Percentiles rank a stretch among this genome's conserved stretches.
Evolutionary conservation across 2,329 filamentous ascomycete species (phyloP).

Genomic region (Aspergillus intermedius): DNA sequence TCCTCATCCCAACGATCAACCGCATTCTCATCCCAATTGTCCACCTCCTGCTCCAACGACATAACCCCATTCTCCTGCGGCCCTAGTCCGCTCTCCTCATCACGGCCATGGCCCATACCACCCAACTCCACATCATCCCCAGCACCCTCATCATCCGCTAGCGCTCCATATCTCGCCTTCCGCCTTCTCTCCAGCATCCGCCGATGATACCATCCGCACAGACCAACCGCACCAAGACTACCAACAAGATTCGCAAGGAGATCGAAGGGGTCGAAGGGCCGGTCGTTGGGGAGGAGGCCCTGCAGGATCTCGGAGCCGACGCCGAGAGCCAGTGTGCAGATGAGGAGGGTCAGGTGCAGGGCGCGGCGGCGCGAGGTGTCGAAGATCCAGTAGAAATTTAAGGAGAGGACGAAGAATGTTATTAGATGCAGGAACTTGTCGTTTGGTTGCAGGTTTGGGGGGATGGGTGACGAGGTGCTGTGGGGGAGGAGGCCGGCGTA

Average conservation of each 20-base stretch:
- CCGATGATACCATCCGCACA: slow-evolving; percentile 89
- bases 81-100: slow-evolving; percentile 22
- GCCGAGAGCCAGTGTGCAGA: slow-evolving; percentile 62
- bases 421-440: slow-evolving; percentile 84
- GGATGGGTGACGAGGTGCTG: slow-evolving; percentile 31
- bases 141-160: slow-evolving; percentile 46
- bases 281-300: slow-evolving; percentile 63
- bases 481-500: slow-evolving; percentile 69
- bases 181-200: slow-evolving; percentile 88
- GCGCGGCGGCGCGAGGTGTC: slow-evolving; percentile 82
- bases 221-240: slow-evolving; percentile 60
- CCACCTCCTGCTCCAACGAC: slow-evolving; percentile 71
- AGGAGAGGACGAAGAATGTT: slow-evolving; percentile 83
- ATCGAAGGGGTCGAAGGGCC: slow-evolving; percentile 71
- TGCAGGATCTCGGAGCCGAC: slow-evolving; percentile 54
- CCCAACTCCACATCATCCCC: slow-evolving; percentile 82
- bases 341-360: slow-evolving; percentile 72
- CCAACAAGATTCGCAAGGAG: slow-evolving; percentile 83
- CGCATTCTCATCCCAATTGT: slow-evolving; percentile 89
- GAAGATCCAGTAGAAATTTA: slow-evolving; percentile 90
- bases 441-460: slow-evolving; percentile 56
- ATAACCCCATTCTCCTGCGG: slow-evolving; percentile 61
- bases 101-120: slow-evolving; percentile 23
- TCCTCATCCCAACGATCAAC: slow-evolving; percentile 61
- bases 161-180: slow-evolving; percentile 63